A percentile compares a stretch with the other conserved stretches of the same genome.
phyloP scores from a whole-genome alignment of 1,284 basidiomycete species.

The Fereydounia khargensis region DNA sequence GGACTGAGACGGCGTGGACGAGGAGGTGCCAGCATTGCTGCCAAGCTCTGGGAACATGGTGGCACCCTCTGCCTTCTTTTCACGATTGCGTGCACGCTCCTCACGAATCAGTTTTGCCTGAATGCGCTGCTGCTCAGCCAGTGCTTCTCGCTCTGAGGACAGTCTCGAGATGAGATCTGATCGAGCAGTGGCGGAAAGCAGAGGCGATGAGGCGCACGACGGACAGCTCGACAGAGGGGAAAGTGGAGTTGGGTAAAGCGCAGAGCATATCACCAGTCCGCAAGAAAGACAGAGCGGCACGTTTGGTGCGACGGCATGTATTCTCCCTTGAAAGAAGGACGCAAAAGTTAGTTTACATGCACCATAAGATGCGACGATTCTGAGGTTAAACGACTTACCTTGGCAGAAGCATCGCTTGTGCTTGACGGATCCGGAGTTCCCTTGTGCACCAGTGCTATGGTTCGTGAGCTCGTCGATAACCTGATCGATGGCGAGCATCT shows the following conservation, averaged over 20 bases:
- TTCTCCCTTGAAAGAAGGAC: conserved; percentile 1
- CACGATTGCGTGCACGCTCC: conserved; percentile 19
- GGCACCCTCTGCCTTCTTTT: conserved; percentile 11
- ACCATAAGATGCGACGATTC: too few relatives aligned
- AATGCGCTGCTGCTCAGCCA: conserved; percentile 24
- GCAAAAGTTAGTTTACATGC: neutral
- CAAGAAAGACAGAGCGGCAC: conserved; percentile 31
- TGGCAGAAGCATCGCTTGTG: conserved; percentile 33
- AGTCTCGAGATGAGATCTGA: conserved; percentile 24
- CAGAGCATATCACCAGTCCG: conserved; percentile 25
- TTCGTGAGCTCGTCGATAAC: conserved; percentile 29
- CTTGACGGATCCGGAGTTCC: neutral
- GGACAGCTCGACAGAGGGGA: conserved; percentile 20
- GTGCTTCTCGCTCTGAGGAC: conserved; percentile 12
- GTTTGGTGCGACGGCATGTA: conserved; percentile 19
- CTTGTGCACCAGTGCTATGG: too few relatives aligned
- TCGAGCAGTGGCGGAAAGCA: conserved; percentile 13
- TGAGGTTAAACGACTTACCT: too few relatives aligned
- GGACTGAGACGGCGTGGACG: neutral
- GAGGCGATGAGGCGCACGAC: conserved; percentile 14
- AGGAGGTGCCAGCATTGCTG: neutral
- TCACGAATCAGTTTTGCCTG: conserved; percentile 24
- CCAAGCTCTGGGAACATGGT: conserved; percentile 23
- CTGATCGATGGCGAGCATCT: conserved; percentile 29
- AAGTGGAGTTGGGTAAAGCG: conserved; percentile 18